Evolutionary conservation across 495 filamentous ascomycete species (phyloP), one percentile per base, ranked within the genome.

Genomic region (Lindgomyces ingoldianus): DNA sequence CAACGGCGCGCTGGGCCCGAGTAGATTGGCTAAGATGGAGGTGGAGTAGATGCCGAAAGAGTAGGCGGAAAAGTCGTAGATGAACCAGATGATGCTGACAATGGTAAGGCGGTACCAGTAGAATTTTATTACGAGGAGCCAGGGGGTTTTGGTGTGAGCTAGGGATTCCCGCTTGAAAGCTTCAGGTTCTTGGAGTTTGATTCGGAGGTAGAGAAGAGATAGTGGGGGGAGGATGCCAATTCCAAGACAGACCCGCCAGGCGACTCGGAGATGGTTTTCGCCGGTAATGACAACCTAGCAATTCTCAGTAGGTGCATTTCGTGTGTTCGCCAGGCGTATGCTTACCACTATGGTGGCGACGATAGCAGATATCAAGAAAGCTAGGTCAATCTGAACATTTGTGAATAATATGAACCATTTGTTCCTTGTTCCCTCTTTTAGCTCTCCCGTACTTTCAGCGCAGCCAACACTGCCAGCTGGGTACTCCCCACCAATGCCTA

Each of bases 381-480:
- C 91, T 24, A 82, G 82, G 73, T 96, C 90, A 62, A 97, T 95
- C 78, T 89, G 87, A 33, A 89, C 83, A 76, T 96, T 96, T 46
- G 92, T 97, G 75, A 95, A 96, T 66, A 95, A 80, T 70, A 95
- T 91, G 75, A 96, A 97, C 90, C 90, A 96, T 21, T 86, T 82
- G 70, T 96, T 93, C 14, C 92, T 79, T 22, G 86, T 86, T n/a
- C 92, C 93, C 9, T 73, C 72, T 73, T 89, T 89, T 61, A 96
- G 77, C 72, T 96, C 90, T 18, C 90, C 90, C 0, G 87, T 91
- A 26, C 87, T 88, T 76, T 97, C 93, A 19, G 91, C 90, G 53
- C 85, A 88, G 0, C 88, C 88, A 3, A 96, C 93, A 54, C 85
- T 89, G 4, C 92, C 93, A 8, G 93, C 91, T 9, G 93, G 93